Conservation (phyloP, 1,284 basidiomycete species). For the Ganoderma lucidum region DNA sequence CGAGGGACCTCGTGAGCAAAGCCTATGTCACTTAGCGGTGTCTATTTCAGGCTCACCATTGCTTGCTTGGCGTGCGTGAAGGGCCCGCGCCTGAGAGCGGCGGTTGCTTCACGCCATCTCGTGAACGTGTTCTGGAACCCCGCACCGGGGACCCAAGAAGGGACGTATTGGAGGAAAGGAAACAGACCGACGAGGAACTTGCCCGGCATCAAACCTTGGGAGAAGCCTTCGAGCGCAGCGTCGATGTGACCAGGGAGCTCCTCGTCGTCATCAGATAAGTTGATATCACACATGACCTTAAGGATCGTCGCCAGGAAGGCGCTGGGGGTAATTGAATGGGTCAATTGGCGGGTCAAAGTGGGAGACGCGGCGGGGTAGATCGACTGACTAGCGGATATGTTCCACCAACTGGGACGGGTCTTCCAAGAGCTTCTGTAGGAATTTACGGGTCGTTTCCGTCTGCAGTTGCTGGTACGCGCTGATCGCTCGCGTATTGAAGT, state of each 20-base stretch:
- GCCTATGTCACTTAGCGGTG: background rate
- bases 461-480: slow-evolving; percentile 22
- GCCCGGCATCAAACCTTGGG: slow-evolving; percentile 29
- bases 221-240: slow-evolving; percentile 13
- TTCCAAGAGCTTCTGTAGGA: slow-evolving; percentile 25
- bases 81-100: slow-evolving; percentile 26
- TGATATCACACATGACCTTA: slow-evolving; percentile 43
- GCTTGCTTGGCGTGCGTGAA: slow-evolving; percentile 24
- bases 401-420: slow-evolving; percentile 15
- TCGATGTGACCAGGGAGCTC: slow-evolving; percentile 27
- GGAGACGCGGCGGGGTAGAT: background rate
- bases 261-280: slow-evolving; percentile 37
- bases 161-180: slow-evolving; percentile 35
- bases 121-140: slow-evolving; percentile 37
- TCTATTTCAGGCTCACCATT: slow-evolving; percentile 13
- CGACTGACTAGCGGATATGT: slow-evolving; percentile 24
- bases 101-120: slow-evolving; percentile 31
- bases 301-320: slow-evolving; percentile 41
- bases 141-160: slow-evolving; percentile 39
- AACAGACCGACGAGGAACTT: slow-evolving; percentile 35
- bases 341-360: too few relatives aligned
- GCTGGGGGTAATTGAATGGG: slow-evolving; percentile 16
- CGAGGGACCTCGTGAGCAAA: background rate
- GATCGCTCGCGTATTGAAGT: slow-evolving; percentile 29
- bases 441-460: slow-evolving; percentile 9